Evolutionary conservation across 495 filamentous ascomycete species (phyloP).

Genomic region (Polyplosphaeria fusca): DNA sequence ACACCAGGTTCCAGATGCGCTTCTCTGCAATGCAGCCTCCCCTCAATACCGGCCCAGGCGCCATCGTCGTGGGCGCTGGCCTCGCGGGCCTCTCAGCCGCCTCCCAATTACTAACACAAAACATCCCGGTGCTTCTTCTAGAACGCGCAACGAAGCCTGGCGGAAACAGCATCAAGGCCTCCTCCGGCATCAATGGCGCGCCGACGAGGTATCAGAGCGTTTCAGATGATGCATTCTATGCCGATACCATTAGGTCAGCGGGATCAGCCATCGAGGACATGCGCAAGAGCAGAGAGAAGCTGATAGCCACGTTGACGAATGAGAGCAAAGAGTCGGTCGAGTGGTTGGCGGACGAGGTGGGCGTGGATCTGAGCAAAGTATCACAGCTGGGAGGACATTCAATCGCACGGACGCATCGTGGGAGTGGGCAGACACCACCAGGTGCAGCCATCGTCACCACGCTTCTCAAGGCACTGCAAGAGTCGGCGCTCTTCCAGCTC

Average conservation of each 20-base stretch:
- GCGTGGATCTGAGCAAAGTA: slow-evolving; percentile 55
- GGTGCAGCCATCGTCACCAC: slow-evolving; percentile 53
- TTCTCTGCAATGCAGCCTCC: too few species aligned
- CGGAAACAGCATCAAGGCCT: slow-evolving; percentile 3
- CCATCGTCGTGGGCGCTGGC: slow-evolving; percentile 10
- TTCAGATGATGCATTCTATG: slow-evolving; percentile 42
- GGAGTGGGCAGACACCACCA: slow-evolving; percentile 49
- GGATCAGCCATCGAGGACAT: slow-evolving; percentile 9
- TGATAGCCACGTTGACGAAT: slow-evolving; percentile 47
- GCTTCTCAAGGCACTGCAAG: slow-evolving; percentile 47
- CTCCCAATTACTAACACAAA: background rate
- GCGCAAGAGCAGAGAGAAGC: slow-evolving; percentile 39
- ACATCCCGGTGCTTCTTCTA: slow-evolving; percentile 2
- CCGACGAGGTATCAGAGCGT: slow-evolving; percentile 50
- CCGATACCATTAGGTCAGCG: slow-evolving; percentile 55
- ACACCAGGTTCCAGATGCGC: too few species aligned
- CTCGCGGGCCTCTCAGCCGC: slow-evolving; percentile 8
- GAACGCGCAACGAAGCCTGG: slow-evolving; percentile 15
- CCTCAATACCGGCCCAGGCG: background rate
- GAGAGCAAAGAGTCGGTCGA: slow-evolving; percentile 46
- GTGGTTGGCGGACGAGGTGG: slow-evolving; percentile 51
- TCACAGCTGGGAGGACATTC: slow-evolving; percentile 55
- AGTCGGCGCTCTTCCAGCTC: slow-evolving; percentile 46
- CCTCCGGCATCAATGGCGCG: slow-evolving; percentile 61
- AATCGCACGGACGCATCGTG: slow-evolving; percentile 53